Percentiles rank a stretch among this genome's conserved stretches.
Evolutionary conservation across 768 basidiomycete species (phyloP).

Genomic region (Rhodotorula paludigena): DNA sequence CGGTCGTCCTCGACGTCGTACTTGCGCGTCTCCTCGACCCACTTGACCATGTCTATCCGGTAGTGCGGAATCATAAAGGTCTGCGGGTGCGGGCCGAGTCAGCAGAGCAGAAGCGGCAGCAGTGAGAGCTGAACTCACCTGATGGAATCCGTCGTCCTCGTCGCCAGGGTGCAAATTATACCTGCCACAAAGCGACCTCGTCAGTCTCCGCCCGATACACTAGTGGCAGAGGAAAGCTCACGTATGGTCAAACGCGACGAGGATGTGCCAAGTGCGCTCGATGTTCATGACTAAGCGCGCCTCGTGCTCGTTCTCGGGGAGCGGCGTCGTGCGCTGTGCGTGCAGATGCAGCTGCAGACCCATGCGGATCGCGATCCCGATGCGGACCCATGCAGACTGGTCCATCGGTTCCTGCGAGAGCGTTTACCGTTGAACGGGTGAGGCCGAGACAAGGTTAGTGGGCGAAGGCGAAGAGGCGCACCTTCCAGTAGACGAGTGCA

Average conservation of each 20-base stretch:
- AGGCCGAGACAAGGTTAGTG: too few species aligned
- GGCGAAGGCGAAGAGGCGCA: too few species aligned
- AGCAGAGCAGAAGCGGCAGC: not conserved
- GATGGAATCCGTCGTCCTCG: not conserved
- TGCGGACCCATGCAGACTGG: conserved; percentile 13
- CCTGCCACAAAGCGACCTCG: too few species aligned
- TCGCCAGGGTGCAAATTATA: not conserved
- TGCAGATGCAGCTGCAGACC: conserved; percentile 25
- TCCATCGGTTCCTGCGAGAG: conserved; percentile 5
- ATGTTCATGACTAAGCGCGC: conserved; percentile 21
- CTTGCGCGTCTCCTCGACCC: conserved; percentile 19
- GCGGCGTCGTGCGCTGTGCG: not conserved
- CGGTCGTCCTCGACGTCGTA: conserved; percentile 24
- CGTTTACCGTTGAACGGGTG: too few species aligned
- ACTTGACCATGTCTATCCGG: conserved; percentile 1
- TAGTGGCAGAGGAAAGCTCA: not conserved
- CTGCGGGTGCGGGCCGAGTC: not conserved
- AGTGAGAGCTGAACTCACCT: not conserved
- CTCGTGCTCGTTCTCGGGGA: conserved; percentile 20
- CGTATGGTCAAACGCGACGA: not conserved
- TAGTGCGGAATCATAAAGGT: conserved; percentile 6
- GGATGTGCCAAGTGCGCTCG: conserved; percentile 13
- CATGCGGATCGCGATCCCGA: not conserved
- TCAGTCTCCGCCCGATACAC: too few species aligned
- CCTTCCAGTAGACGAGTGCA: conserved; percentile 20